Conservation (phyloP, 345 rosid species). For the Balakata baccata region DNA sequence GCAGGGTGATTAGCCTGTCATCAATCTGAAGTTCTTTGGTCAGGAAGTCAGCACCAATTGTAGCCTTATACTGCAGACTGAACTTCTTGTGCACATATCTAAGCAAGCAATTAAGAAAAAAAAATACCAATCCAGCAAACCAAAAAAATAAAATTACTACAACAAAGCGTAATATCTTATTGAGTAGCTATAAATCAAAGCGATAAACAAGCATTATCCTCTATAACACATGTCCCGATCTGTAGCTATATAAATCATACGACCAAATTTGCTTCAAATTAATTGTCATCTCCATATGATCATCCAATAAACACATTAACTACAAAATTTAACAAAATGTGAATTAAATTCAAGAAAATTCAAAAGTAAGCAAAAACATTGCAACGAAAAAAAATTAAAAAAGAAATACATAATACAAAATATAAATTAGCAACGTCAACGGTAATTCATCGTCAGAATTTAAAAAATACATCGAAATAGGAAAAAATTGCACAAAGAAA, state of each 20-base stretch:
- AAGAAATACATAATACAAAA: background rate
- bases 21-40: constrained; percentile 94
- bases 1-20: constrained; percentile 86
- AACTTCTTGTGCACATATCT: constrained; percentile 81
- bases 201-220: no score
- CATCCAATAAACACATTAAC: background rate
- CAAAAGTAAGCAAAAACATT: background rate
- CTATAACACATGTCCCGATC: background rate
- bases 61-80: constrained; percentile 95
- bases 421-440: background rate
- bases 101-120: constrained; percentile 7
- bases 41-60: constrained; percentile 98
- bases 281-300: background rate
- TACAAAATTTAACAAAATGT: background rate
- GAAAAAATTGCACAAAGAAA: background rate
- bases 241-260: background rate
- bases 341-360: background rate
- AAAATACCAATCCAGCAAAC: background rate
- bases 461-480: background rate
- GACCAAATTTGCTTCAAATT: background rate
- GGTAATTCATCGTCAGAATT: no score
- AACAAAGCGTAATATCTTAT: no score
- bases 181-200: background rate
- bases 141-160: background rate
- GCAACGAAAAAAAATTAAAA: background rate